Evolutionary conservation across 768 basidiomycete genomes (phyloP).

Genomic region (Suillus spraguei): DNA sequence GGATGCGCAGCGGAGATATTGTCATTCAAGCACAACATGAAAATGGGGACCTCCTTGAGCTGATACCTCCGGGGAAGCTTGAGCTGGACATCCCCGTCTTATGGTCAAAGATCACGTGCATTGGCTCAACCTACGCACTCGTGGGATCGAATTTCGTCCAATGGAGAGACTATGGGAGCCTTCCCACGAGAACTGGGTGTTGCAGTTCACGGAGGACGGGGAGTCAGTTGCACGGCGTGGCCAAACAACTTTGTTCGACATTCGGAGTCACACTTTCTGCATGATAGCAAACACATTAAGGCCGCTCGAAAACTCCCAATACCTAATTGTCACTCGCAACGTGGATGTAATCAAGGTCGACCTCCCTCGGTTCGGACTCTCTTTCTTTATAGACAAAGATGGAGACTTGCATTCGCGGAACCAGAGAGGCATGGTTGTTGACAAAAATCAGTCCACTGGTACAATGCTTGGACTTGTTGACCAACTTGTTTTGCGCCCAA

Average conservation of each 20-base stretch:
- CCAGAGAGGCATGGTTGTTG: slow-evolving; percentile 40
- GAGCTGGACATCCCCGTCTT: slow-evolving; percentile 20
- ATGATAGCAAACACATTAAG: slow-evolving; percentile 22
- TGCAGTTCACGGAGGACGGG: slow-evolving; percentile 7
- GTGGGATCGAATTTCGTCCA: slow-evolving; percentile 24
- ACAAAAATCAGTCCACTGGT: slow-evolving; percentile 38
- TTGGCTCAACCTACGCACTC: slow-evolving; percentile 22
- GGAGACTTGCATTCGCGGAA: slow-evolving; percentile 39
- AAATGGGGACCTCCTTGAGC: slow-evolving; percentile 13
- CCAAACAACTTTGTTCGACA: slow-evolving; percentile 17
- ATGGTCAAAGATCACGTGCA: slow-evolving; percentile 23
- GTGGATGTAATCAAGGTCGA: slow-evolving; percentile 24
- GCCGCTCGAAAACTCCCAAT: slow-evolving; percentile 17
- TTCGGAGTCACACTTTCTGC: slow-evolving; percentile 19
- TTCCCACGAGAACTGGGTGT: slow-evolving; percentile 21
- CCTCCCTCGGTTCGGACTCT: slow-evolving; percentile 38
- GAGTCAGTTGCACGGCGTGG: slow-evolving; percentile 9
- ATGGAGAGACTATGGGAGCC: slow-evolving; percentile 18
- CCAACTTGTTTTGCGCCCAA: slow-evolving; percentile 38
- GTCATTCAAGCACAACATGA: slow-evolving; percentile 7
- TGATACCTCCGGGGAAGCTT: slow-evolving; percentile 20
- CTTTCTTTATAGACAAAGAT: slow-evolving; percentile 36
- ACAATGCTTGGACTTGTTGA: slow-evolving; percentile 43
- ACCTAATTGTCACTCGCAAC: slow-evolving; percentile 20
- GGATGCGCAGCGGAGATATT: background rate